Evolutionary conservation across 2,329 filamentous ascomycete species (phyloP), one percentile per base, ranked within the genome.

Genomic region (Botrytis medusae): DNA sequence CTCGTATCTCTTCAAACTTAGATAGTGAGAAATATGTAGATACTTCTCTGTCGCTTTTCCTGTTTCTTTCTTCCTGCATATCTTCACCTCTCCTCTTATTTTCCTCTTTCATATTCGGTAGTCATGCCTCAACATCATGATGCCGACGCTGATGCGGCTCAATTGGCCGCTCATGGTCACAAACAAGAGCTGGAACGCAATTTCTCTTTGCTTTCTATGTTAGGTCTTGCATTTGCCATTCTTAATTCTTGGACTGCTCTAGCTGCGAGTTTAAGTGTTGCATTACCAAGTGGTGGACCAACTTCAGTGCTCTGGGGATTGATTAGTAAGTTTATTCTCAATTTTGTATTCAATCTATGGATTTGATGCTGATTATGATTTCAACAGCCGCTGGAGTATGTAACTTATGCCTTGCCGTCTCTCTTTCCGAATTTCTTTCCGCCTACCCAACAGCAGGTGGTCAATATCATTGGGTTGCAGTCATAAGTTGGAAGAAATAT

Each of bases 271-370:
- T 72, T 80, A 34, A 77, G 75, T 22, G 83, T 91, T 8, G 88
- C 89, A 32, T 84, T 95, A 46, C 91, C 92, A 1, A 91, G 89
- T 22, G 93, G 93, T 60, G 93, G 93, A 0, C 87, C 90, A 32
- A 89, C 87, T 12, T 87, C 90, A 73, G 90, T 94, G 59, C 87
- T 95, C 73, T 95, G 92, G 92, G 92, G 92, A 4, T 82, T 91
- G 84, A 69, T 86, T 85, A 7, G 71, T 72, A 69, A 69, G 71
- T 54, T 67, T 20, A 34, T 83, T 88, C 84, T 86, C 2, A 84
- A 87, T 2, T 20, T 12, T 9, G 20, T 32, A 62, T 40, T 40
- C 22, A 8, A 25, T 71, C 16, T 16, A 71, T 29, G 25, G 18
- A 32, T n/a, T 37, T 14, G 57, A 64, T n/a, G 16, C 54, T 63